These are phyloP conservation scores for Hortaea werneckii DNA, from an alignment of 2,329 filamentous ascomycete species.

Conservation along the genomic window DNA sequence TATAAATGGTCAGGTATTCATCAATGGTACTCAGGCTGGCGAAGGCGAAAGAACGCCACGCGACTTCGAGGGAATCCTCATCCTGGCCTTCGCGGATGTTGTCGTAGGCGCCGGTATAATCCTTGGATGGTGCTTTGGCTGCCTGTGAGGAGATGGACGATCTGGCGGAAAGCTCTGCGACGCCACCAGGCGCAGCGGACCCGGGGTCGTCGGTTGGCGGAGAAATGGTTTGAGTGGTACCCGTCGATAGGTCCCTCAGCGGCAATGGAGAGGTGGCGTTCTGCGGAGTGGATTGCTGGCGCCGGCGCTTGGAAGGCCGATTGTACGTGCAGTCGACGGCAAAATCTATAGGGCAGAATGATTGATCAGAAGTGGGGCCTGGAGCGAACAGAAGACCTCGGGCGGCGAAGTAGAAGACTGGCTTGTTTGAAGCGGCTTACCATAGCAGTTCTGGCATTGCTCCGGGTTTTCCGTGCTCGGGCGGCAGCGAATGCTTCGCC, in stretches of 20 bases:
- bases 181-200: not conserved
- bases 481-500: conserved; percentile 37
- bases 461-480: conserved; percentile 26
- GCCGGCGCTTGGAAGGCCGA: conserved; percentile 31
- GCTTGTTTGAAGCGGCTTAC: too few species aligned
- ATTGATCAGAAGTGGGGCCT: too few species aligned
- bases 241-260: not conserved
- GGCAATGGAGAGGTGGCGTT: too few species aligned
- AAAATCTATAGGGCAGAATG: conserved; percentile 27
- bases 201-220: not conserved
- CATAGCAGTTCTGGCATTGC: conserved; percentile 39
- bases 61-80: conserved; percentile 19
- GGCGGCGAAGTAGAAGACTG: too few species aligned
- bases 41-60: conserved; percentile 34
- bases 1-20: conserved; percentile 38
- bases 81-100: conserved; percentile 14
- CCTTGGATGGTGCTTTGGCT: conserved; percentile 2
- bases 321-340: conserved; percentile 40
- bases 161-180: not conserved
- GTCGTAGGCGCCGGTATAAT: conserved; percentile 13
- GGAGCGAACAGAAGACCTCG: too few species aligned
- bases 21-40: conserved; percentile 31
- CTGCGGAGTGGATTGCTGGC: conserved; percentile 12
- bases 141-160: not conserved
- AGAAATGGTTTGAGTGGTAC: conserved; percentile 2